Evolutionary conservation across 2,329 filamentous ascomycete species (phyloP).

Genomic region (Aspergillus fumigatus): DNA sequence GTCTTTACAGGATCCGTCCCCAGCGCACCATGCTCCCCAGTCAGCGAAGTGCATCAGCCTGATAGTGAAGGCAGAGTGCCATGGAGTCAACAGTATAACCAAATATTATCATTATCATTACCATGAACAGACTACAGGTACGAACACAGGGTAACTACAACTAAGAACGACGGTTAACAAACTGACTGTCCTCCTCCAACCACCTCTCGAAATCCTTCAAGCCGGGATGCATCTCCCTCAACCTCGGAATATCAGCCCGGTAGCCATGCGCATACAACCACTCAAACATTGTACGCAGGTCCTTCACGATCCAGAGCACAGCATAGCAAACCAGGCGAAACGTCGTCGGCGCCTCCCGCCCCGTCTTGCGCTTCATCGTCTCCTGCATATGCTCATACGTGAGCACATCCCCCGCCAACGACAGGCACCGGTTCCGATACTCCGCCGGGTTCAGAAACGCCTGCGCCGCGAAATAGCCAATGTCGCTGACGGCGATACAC

Average conservation of each 20-base stretch:
- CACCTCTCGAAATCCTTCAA: conserved; percentile 47
- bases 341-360: conserved; percentile 37
- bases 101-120: too few relatives aligned
- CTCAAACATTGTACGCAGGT: conserved; percentile 38
- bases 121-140: too few relatives aligned
- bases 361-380: conserved; percentile 46
- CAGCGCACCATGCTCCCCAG: neutral
- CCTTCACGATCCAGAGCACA: neutral
- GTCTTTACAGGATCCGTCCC: neutral
- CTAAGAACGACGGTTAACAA: neutral
- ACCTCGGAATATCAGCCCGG: conserved; percentile 40
- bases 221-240: conserved; percentile 42
- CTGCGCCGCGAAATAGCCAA: conserved; percentile 48
- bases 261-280: conserved; percentile 50
- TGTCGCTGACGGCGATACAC: conserved; percentile 45
- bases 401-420: conserved; percentile 51
- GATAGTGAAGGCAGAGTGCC: too few relatives aligned
- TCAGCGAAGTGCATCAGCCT: neutral
- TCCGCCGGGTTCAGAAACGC: conserved; percentile 45
- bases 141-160: too few relatives aligned
- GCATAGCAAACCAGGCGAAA: conserved; percentile 33
- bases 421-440: conserved; percentile 33
- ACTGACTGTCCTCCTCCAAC: conserved; percentile 46
- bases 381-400: conserved; percentile 43
- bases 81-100: neutral